phyloP scores from a whole-genome alignment of 1,284 basidiomycete species.

The Cronartium quercuum region DNA sequence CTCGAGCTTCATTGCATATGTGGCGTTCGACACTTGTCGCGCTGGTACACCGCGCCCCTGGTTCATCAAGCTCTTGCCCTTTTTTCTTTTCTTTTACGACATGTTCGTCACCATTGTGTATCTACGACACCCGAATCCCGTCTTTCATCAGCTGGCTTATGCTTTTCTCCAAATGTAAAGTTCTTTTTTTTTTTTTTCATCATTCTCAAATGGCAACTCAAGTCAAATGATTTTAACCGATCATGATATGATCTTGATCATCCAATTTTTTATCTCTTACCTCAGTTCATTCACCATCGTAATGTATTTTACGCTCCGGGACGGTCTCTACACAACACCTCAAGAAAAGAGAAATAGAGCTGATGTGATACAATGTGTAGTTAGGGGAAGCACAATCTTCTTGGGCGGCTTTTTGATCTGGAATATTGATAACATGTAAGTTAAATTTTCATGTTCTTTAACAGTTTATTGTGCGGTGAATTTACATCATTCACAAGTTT shows the following conservation, averaged over 20 bases:
- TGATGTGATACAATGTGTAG: slow-evolving; percentile 39
- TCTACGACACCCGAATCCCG: slow-evolving; percentile 52
- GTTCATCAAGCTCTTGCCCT: slow-evolving; percentile 35
- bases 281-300: slow-evolving; percentile 26
- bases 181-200: no score
- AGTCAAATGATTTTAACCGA: no score
- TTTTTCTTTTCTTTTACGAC: slow-evolving; percentile 40
- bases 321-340: slow-evolving; percentile 39
- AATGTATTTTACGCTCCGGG: slow-evolving; percentile 30
- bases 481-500: no score
- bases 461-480: no score
- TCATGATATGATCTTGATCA: no score
- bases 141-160: slow-evolving; percentile 56
- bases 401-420: slow-evolving; percentile 53
- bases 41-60: slow-evolving; percentile 40
- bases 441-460: neutral
- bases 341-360: slow-evolving; percentile 12
- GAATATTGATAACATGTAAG: slow-evolving; percentile 56
- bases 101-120: slow-evolving; percentile 43
- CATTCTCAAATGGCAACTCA: no score
- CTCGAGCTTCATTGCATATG: slow-evolving; percentile 43
- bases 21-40: slow-evolving; percentile 43
- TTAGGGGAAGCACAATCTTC: slow-evolving; percentile 46
- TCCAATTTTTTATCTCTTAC: no score
- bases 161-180: slow-evolving; percentile 50